Base-by-base conservation (phyloP, 1,139 yeast species). In the Scheffersomyces lignicola region DNA sequence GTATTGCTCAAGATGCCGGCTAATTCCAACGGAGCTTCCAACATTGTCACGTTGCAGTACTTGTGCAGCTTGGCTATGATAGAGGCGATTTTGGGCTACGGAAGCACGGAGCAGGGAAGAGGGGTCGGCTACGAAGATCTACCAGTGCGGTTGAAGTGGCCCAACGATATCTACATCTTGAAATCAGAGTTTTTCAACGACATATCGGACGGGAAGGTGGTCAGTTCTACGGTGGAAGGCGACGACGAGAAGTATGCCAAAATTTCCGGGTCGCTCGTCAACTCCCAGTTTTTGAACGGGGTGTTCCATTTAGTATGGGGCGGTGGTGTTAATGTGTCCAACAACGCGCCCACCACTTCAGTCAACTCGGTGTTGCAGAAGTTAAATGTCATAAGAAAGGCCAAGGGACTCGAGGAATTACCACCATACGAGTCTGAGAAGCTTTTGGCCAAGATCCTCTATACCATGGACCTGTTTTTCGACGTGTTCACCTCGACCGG, bases 131-230 rank as follows among this genome's bases (percentile, higher is more conserved):
- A 80, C 54, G 80, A 78, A 24, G 82, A 80, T 36, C 60, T 92
- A 49, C 97, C 96, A 0, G 69, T 90, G 8, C 74, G 78, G 38
- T 74, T 94, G 42, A 94, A 94, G 55, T 94, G 99, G 99, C 99
- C 99, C 5, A 94, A 94, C 55, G 99, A 94, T 58, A 67, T 92
- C 11, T 94, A 87, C 54, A 78, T 83, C 5, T 58, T 80, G 48
- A 80, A 77, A 42, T 94, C 95, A 0, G 80, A 79, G 35, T 76
- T 65, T 41, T 66, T 62, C 48, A 48, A 47, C 34, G 39, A 37
- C 10, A 31, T 66, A 8, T 33, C 43, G 10, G 67, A 62, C 41
- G 69, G 56, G 31, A 51, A 59, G 31, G 50, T 52, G 30, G 59
- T 52, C 51, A 47, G 58, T 32, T 42, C 65, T 22, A 60, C 67